A percentile compares a stretch with the other conserved stretches of the same genome.
Conservation (phyloP, 768 basidiomycete species). For the Dictyophora rubrovolvata region DNA sequence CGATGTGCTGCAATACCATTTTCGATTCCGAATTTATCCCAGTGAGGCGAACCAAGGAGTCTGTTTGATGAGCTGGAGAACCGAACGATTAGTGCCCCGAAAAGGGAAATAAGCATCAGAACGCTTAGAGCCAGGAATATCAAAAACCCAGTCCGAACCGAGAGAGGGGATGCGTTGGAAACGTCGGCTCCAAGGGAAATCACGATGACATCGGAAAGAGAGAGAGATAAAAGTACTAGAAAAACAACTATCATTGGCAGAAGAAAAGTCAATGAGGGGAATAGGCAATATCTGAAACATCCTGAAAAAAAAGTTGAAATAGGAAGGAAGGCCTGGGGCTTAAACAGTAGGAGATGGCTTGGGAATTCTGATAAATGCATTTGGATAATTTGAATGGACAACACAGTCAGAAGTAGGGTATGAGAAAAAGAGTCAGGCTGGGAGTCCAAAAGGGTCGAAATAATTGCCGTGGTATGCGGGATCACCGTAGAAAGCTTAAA, state of each 20-base stretch:
- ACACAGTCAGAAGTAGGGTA: neutral
- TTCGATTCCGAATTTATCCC: neutral
- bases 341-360: neutral
- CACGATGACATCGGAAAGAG: neutral
- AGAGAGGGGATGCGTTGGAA: neutral
- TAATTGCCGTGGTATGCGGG: neutral
- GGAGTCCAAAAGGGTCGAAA: neutral
- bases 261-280: slow-evolving; percentile 1
- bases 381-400: slow-evolving; percentile 6
- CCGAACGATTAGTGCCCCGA: neutral
- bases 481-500: neutral
- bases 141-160: neutral
- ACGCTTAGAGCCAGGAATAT: neutral
- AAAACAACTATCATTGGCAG: neutral
- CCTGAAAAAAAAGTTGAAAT: neutral
- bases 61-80: neutral
- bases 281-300: neutral
- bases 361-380: neutral
- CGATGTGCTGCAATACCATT: neutral
- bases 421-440: neutral
- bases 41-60: neutral
- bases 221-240: neutral
- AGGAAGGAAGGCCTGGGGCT: slow-evolving; percentile 3
- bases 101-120: neutral
- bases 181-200: neutral